A percentile compares a stretch with the other conserved stretches of the same genome.
Conservation (phyloP, 1,139 yeast species). For the Yamadazyma diospyri region DNA sequence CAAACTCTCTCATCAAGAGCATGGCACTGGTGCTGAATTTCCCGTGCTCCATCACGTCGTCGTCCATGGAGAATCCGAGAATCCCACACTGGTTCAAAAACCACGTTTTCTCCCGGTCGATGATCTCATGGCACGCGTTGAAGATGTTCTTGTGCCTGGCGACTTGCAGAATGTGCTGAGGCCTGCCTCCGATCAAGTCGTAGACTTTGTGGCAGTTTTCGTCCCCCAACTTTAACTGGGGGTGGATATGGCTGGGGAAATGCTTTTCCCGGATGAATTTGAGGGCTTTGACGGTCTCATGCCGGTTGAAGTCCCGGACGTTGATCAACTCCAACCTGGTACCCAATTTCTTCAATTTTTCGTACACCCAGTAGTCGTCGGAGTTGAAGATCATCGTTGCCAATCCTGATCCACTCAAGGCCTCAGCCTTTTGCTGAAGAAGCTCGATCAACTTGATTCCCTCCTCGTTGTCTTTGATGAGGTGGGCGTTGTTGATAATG, state of each 20-base stretch:
- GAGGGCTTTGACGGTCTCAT: constrained; percentile 56
- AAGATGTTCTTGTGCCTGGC: constrained; percentile 62
- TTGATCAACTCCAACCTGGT: constrained; percentile 73
- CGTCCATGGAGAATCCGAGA: constrained; percentile 77
- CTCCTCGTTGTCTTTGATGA: constrained; percentile 69
- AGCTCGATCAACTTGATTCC: constrained; percentile 72
- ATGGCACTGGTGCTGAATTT: constrained; percentile 76
- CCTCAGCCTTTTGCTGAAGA: constrained; percentile 80
- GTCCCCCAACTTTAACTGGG: constrained; percentile 33
- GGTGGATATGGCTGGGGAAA: constrained; percentile 30
- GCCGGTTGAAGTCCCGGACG: constrained; percentile 60
- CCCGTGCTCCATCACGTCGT: constrained; percentile 84
- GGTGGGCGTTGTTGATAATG: constrained; percentile 71
- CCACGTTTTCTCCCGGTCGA: constrained; percentile 84
- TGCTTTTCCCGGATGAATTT: constrained; percentile 48
- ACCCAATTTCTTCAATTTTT: constrained; percentile 66
- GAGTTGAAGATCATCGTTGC: constrained; percentile 75
- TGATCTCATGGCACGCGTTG: constrained; percentile 63
- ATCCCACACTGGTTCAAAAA: constrained; percentile 79
- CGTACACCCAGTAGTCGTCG: constrained; percentile 87
- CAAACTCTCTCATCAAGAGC: constrained; percentile 70
- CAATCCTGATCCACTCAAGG: constrained; percentile 71
- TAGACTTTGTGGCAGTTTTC: constrained; percentile 53
- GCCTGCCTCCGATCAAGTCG: constrained; percentile 77
- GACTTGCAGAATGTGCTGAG: constrained; percentile 76